A percentile compares a stretch with the other conserved stretches of the same genome.
Conservation (phyloP, 768 basidiomycete species). For the Psilocybe tampanensis region DNA sequence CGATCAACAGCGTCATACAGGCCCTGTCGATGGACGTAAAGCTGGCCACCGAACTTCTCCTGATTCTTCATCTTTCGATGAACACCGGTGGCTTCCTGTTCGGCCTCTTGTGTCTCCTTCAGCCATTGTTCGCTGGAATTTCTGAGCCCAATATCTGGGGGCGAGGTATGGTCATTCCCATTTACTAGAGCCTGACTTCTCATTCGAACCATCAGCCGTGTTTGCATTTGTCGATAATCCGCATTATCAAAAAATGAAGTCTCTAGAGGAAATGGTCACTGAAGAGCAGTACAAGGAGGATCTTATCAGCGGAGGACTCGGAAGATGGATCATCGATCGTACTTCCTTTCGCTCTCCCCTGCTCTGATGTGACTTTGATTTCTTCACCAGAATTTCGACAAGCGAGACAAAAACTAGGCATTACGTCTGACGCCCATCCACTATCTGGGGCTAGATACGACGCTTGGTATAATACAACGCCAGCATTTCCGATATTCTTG, state of each 20-base stretch:
- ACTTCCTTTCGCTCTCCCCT: not conserved
- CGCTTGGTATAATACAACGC: conserved; percentile 1
- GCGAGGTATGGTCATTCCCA: conserved; percentile 31
- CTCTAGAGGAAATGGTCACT: conserved; percentile 28
- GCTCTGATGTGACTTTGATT: not conserved
- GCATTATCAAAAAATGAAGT: conserved; percentile 30
- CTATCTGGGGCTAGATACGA: conserved; percentile 14
- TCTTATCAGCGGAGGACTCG: conserved; percentile 38
- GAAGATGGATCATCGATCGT: conserved; percentile 31
- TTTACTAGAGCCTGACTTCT: too few species aligned
- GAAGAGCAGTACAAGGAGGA: conserved; percentile 34
- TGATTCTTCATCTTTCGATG: conserved; percentile 28
- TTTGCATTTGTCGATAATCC: conserved; percentile 32
- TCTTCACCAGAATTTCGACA: conserved; percentile 30
- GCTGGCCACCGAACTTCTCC: conserved; percentile 6
- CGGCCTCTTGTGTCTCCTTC: conserved; percentile 33
- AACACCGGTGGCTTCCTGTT: conserved; percentile 37
- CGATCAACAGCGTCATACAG: conserved; percentile 24
- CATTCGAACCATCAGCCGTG: conserved; percentile 23
- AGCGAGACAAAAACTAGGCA: conserved; percentile 22
- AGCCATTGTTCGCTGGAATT: conserved; percentile 28
- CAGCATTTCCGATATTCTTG: conserved; percentile 5
- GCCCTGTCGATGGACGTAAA: conserved; percentile 23
- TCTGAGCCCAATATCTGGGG: conserved; percentile 28
- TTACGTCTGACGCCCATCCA: conserved; percentile 23